A percentile compares a stretch with the other conserved stretches of the same genome.
phyloP scores from a whole-genome alignment of 2,329 filamentous ascomycete genomes.

The Juglanconis juglandina region DNA sequence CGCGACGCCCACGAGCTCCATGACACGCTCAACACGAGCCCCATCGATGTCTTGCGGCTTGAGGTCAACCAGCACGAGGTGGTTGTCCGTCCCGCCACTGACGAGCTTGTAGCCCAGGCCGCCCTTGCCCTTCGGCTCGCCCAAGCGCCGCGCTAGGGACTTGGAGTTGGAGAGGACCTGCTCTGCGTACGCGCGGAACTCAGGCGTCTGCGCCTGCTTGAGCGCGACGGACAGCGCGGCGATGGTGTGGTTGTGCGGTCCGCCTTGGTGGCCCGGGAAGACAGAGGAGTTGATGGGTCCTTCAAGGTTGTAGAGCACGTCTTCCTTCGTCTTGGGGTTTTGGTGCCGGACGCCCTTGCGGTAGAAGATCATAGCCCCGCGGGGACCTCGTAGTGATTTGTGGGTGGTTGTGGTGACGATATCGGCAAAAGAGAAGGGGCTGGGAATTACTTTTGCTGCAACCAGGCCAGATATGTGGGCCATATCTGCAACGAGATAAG shows the following conservation, averaged over 20 bases:
- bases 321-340: constrained; percentile 80
- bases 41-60: constrained; percentile 87
- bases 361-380: constrained; percentile 98
- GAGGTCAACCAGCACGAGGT: constrained; percentile 88
- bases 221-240: constrained; percentile 90
- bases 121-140: constrained; percentile 67
- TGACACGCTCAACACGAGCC: constrained; percentile 80
- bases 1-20: constrained; percentile 92
- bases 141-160: constrained; percentile 69
- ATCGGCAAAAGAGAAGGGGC: constrained; percentile 85
- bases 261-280: constrained; percentile 96
- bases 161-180: constrained; percentile 89
- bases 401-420: constrained; percentile 97
- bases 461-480: constrained; percentile 95
- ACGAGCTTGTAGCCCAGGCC: constrained; percentile 85
- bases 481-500: constrained; percentile 94
- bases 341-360: constrained; percentile 83
- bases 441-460: constrained; percentile 84
- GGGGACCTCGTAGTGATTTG: constrained; percentile 91
- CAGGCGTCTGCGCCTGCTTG: constrained; percentile 83
- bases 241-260: constrained; percentile 98
- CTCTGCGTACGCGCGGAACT: constrained; percentile 91
- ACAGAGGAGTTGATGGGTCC: constrained; percentile 92
- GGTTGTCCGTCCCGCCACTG: constrained; percentile 93
- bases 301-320: constrained; percentile 87